Conservation (phyloP, 2,329 filamentous ascomycete species). For the Ampelomyces quisqualis region DNA sequence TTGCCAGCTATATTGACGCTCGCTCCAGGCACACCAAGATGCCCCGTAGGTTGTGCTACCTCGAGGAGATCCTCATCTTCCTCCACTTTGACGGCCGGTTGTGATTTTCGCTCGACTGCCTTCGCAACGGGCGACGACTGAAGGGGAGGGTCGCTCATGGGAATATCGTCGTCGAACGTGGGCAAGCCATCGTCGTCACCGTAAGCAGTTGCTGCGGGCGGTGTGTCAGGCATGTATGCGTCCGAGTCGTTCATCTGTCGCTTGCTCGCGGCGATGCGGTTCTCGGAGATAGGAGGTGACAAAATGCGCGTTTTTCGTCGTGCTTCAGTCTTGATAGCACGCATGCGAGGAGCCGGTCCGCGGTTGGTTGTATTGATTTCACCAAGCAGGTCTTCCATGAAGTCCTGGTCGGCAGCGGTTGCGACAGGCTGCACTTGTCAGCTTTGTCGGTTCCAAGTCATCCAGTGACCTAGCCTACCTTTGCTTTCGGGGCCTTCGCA, state of each 20-base stretch:
- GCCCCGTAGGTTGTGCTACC: constrained; percentile 72
- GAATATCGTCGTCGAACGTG: constrained; percentile 64
- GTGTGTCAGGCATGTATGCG: constrained; percentile 48
- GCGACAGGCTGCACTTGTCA: constrained; percentile 61
- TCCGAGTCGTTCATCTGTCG: constrained; percentile 39
- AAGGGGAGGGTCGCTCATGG: constrained; percentile 76
- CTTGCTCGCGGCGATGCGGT: constrained; percentile 26
- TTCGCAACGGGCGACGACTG: constrained; percentile 86
- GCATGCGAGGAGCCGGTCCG: constrained; percentile 56
- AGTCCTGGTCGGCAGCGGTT: constrained; percentile 85
- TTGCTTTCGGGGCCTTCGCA: constrained; percentile 69
- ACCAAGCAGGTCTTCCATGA: constrained; percentile 78
- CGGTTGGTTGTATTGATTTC: constrained; percentile 80
- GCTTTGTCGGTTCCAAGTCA: constrained; percentile 2
- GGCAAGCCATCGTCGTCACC: constrained; percentile 60
- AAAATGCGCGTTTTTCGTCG: constrained; percentile 77
- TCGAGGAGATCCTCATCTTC: constrained; percentile 83
- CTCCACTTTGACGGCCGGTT: constrained; percentile 58
- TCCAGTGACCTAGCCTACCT: constrained; percentile 57
- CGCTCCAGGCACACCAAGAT: constrained; percentile 60
- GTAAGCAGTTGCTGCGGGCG: constrained; percentile 42
- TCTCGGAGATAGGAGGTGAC: constrained; percentile 67
- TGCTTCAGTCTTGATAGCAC: constrained; percentile 69
- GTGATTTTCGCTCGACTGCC: constrained; percentile 69
- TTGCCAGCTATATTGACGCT: constrained; percentile 85